phyloP scores from a whole-genome alignment of 2,329 filamentous ascomycete genomes.

The Rachicladosporium sp. region DNA sequence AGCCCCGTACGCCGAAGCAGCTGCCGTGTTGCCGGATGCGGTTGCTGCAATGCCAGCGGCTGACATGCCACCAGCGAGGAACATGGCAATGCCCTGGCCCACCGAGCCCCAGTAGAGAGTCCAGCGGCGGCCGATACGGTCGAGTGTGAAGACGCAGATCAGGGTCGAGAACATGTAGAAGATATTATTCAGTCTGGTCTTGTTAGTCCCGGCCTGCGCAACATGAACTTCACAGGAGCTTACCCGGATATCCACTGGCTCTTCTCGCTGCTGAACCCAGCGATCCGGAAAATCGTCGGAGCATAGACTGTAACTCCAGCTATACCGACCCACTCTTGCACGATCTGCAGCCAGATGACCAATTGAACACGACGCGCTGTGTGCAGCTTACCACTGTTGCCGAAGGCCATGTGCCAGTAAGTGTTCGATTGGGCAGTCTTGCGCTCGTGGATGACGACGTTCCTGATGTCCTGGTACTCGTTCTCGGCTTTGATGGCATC shows the following conservation, averaged over 20 bases:
- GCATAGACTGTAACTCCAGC: constrained; percentile 27
- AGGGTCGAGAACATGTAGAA: constrained; percentile 24
- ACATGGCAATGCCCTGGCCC: constrained; percentile 22
- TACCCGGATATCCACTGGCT: constrained; percentile 28
- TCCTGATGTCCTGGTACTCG: constrained; percentile 57
- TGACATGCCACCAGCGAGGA: constrained; percentile 21
- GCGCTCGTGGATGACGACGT: constrained; percentile 48
- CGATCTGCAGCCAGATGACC: constrained; percentile 29
- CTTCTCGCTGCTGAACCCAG: constrained; percentile 23
- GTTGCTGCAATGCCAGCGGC: constrained; percentile 47
- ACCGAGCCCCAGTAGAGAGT: constrained; percentile 24
- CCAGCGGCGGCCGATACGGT: constrained; percentile 22
- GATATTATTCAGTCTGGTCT: constrained; percentile 24
- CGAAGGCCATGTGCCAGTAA: constrained; percentile 24
- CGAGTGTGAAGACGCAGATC: constrained; percentile 25
- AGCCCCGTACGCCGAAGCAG: constrained; percentile 56
- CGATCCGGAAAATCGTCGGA: constrained; percentile 11
- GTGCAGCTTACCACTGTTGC: constrained; percentile 22
- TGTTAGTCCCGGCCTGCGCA: background rate
- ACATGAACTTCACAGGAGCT: background rate
- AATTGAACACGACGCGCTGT: constrained; percentile 25
- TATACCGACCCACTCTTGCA: constrained; percentile 26
- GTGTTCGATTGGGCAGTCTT: constrained; percentile 20
- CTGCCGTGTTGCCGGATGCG: constrained; percentile 62
- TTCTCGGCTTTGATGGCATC: constrained; percentile 36